Evolutionary conservation across 2,329 filamentous ascomycete species (phyloP).

Genomic region (Penicillium verrucosum): DNA sequence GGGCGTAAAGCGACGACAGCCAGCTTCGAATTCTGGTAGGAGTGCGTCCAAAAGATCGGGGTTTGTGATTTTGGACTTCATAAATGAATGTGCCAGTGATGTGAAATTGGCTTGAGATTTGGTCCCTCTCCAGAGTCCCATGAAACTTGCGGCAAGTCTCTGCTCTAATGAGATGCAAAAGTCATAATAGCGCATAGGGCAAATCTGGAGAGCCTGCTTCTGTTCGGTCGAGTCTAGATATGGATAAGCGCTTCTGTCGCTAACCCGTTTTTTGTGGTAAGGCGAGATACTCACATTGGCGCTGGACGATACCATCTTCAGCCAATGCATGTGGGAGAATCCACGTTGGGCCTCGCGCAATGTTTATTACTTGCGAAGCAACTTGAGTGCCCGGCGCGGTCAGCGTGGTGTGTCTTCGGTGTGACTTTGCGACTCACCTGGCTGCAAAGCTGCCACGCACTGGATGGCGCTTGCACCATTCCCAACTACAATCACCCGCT

Average conservation of each 20-base stretch:
- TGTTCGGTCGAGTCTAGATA: slow-evolving; percentile 1
- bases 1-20: slow-evolving; percentile 9
- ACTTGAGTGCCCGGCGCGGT: neutral
- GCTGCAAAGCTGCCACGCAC: slow-evolving; percentile 7
- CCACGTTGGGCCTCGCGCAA: slow-evolving; percentile 7
- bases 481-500: slow-evolving; percentile 6
- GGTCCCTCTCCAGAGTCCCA: slow-evolving; percentile 6
- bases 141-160: slow-evolving; percentile 2
- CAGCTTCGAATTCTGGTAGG: slow-evolving; percentile 7
- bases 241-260: neutral
- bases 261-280: neutral
- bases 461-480: slow-evolving; percentile 8
- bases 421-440: neutral
- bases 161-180: slow-evolving; percentile 1
- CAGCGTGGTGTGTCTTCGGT: neutral
- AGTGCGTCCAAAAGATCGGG: neutral
- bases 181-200: neutral
- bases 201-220: neutral
- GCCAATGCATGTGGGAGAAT: slow-evolving; percentile 6
- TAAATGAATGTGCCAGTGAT: slow-evolving; percentile 2
- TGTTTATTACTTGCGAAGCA: slow-evolving; percentile 1
- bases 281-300: neutral
- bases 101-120: slow-evolving; percentile 4
- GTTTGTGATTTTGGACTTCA: slow-evolving; percentile 4
- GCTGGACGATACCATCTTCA: slow-evolving; percentile 2